Percentiles rank a stretch among this genome's conserved stretches.
Conservation (phyloP, 805 yeast species). For the Spathaspora passalidarum region DNA sequence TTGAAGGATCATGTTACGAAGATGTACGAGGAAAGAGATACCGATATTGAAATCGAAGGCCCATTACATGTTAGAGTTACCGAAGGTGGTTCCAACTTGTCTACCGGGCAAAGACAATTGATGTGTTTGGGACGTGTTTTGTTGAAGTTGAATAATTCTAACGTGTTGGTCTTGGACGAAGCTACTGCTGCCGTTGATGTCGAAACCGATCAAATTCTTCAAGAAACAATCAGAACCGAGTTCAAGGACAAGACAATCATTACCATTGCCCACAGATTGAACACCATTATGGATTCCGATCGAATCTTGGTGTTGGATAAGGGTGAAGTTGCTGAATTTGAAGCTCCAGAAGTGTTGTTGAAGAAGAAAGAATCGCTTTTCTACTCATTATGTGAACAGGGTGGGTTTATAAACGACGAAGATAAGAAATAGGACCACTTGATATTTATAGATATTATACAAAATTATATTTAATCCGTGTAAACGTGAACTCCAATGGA, state of each 20-base stretch:
- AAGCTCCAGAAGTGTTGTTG: conserved; percentile 64
- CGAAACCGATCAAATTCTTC: conserved; percentile 74
- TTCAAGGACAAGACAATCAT: conserved; percentile 75
- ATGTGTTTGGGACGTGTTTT: conserved; percentile 81
- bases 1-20: conserved; percentile 38
- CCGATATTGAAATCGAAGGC: conserved; percentile 16
- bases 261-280: conserved; percentile 82
- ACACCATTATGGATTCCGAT: conserved; percentile 81
- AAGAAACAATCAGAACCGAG: conserved; percentile 72
- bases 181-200: conserved; percentile 91
- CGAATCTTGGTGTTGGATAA: conserved; percentile 71
- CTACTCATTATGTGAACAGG: conserved; percentile 77
- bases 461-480: too few species aligned
- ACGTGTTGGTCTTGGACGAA: conserved; percentile 71
- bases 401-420: conserved; percentile 53
- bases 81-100: conserved; percentile 49
- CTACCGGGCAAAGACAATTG: conserved; percentile 53
- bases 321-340: conserved; percentile 76
- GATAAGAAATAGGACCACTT: not conserved
- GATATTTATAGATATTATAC: not conserved
- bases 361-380: conserved; percentile 67
- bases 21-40: conserved; percentile 30
- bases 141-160: conserved; percentile 55
- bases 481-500: too few species aligned
- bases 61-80: conserved; percentile 32